Conservation (phyloP, 1,284 basidiomycete genomes). For the Tylopilus microsporus region DNA sequence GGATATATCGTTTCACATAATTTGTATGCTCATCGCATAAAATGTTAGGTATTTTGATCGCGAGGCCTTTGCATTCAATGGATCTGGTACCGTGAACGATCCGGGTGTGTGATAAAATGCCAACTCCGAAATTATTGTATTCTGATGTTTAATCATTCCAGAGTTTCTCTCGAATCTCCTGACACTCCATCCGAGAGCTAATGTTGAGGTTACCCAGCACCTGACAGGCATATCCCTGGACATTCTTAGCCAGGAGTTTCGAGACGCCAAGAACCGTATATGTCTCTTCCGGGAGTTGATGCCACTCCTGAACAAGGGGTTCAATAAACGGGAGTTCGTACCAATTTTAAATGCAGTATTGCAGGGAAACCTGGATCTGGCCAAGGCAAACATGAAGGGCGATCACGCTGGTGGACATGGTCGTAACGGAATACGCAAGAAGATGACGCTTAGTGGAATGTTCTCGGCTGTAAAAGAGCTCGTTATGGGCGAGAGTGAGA, state of each 20-base stretch:
- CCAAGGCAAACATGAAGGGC: neutral
- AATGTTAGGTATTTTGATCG: slow-evolving; percentile 18
- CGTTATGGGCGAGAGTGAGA: neutral
- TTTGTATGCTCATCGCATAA: neutral
- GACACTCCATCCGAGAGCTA: slow-evolving; percentile 18
- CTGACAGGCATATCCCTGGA: neutral
- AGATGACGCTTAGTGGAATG: rapidly evolving
- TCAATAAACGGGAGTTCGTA: slow-evolving; percentile 6
- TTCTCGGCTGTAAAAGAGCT: neutral
- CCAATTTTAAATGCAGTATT: slow-evolving; percentile 14
- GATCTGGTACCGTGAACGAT: neutral
- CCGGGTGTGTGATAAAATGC: slow-evolving; percentile 11
- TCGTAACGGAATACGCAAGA: neutral
- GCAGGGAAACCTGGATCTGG: slow-evolving; percentile 6
- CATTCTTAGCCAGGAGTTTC: neutral
- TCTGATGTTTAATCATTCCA: slow-evolving; percentile 1
- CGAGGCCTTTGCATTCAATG: slow-evolving; percentile 7
- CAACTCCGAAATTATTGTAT: neutral
- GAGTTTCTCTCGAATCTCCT: slow-evolving; percentile 15
- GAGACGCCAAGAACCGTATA: neutral
- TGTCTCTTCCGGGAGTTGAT: slow-evolving; percentile 16
- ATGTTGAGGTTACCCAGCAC: slow-evolving; percentile 6
- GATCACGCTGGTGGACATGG: neutral
- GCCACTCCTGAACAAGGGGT: neutral
- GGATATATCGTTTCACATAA: neutral